Evolutionary conservation across 2,329 filamentous ascomycete genomes (phyloP).

Genomic region (Exophiala viscosa): DNA sequence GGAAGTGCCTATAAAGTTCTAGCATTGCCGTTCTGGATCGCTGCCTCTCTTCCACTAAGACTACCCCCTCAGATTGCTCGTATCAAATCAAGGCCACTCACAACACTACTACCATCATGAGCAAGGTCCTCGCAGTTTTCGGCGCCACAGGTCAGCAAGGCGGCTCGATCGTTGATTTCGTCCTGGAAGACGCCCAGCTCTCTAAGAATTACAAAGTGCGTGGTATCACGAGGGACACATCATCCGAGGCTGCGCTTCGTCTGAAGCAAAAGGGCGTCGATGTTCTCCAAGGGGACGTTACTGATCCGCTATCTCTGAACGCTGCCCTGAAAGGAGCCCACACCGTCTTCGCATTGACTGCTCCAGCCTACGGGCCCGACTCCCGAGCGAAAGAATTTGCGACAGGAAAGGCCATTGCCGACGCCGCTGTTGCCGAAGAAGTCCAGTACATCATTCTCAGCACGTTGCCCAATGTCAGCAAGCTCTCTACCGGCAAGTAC

Average conservation of each 20-base stretch:
- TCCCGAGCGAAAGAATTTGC: conserved; percentile 35
- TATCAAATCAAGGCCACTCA: too few species aligned
- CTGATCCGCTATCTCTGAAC: conserved; percentile 38
- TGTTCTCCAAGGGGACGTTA: conserved; percentile 38
- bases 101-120: too few species aligned
- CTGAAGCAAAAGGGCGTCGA: conserved; percentile 33
- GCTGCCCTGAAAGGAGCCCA: conserved; percentile 44
- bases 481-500: conserved; percentile 35
- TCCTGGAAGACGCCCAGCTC: conserved; percentile 45
- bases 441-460: conserved; percentile 35
- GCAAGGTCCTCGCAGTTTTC: conserved; percentile 43
- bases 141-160: conserved; percentile 54
- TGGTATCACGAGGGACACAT: conserved; percentile 47
- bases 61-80: too few species aligned
- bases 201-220: conserved; percentile 48
- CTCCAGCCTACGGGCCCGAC: conserved; percentile 36
- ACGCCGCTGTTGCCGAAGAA: conserved; percentile 31
- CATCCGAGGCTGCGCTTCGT: conserved; percentile 29
- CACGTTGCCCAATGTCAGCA: conserved; percentile 21
- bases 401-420: conserved; percentile 32
- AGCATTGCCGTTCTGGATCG: too few species aligned
- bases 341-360: conserved; percentile 49
- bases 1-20: too few species aligned
- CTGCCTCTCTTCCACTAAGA: too few species aligned
- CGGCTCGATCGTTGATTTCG: conserved; percentile 43